These are phyloP conservation scores for Globisporangium polare DNA, from an alignment of 352 stramenopile genomes.

Conservation along the genomic window DNA sequence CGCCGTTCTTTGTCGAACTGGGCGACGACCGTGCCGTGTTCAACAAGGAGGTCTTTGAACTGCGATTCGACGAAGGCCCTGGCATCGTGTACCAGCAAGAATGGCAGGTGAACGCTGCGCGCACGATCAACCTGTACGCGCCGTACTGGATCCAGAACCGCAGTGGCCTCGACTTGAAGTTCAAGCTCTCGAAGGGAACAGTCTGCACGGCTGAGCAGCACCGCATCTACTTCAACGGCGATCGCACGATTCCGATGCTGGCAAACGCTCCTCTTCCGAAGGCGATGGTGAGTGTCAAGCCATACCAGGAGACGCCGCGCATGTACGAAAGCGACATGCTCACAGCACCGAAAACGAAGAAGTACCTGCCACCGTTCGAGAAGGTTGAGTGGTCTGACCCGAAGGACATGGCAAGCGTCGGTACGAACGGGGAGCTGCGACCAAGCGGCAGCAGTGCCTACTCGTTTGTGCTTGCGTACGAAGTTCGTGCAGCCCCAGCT, in stretches of 20 bases:
- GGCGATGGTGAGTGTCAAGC: slow-evolving; percentile 58
- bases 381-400: slow-evolving; percentile 67
- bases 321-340: slow-evolving; percentile 55
- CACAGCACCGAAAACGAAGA: slow-evolving; percentile 46
- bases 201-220: slow-evolving; percentile 66
- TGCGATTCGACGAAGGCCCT: slow-evolving; percentile 62
- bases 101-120: slow-evolving; percentile 53
- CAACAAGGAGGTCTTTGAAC: slow-evolving; percentile 48
- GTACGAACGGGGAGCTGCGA: slow-evolving; percentile 67
- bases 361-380: slow-evolving; percentile 72
- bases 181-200: slow-evolving; percentile 58
- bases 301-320: slow-evolving; percentile 64
- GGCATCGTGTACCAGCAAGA: slow-evolving; percentile 63
- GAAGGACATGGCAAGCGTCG: slow-evolving; percentile 69
- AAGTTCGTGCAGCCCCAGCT: slow-evolving; percentile 67
- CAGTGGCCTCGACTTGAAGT: slow-evolving; percentile 65
- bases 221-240: slow-evolving; percentile 57
- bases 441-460: slow-evolving; percentile 40
- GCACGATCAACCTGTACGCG: slow-evolving; percentile 60
- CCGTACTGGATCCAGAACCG: slow-evolving; percentile 88
- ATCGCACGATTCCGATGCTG: slow-evolving; percentile 63
- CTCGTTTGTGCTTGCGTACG: slow-evolving; percentile 76
- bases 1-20: slow-evolving; percentile 56
- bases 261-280: slow-evolving; percentile 55
- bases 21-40: slow-evolving; percentile 45